Percentiles rank a stretch among this genome's conserved stretches.
Conservation (phyloP, 2,329 filamentous ascomycete species). For the Trichophyton mentagrophytes region DNA sequence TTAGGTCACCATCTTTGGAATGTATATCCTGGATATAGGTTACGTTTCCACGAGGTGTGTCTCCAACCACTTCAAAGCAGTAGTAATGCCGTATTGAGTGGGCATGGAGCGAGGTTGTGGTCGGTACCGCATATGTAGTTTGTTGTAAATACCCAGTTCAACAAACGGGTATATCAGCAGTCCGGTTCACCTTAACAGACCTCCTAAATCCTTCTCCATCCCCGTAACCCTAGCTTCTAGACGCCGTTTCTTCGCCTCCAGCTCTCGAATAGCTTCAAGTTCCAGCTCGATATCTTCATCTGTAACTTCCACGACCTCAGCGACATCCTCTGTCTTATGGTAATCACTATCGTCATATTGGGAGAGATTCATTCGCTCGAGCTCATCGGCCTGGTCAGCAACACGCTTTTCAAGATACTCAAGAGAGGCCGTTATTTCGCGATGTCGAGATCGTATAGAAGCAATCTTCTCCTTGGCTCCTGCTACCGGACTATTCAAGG, state of each 20-base stretch:
- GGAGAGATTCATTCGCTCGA: constrained; percentile 57
- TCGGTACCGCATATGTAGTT: background rate
- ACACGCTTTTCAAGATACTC: constrained; percentile 71
- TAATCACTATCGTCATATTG: constrained; percentile 45
- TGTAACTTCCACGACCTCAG: constrained; percentile 20
- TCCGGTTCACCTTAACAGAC: constrained; percentile 8
- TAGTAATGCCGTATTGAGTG: background rate
- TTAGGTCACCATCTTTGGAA: too few relatives aligned
- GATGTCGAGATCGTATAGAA: constrained; percentile 56
- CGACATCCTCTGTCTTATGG: constrained; percentile 8
- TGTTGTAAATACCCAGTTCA: background rate
- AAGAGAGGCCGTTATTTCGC: constrained; percentile 59
- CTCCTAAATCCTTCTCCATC: constrained; percentile 40
- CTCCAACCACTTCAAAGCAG: background rate
- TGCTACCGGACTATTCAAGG: constrained; percentile 48
- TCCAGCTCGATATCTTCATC: constrained; percentile 35
- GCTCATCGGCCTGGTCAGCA: constrained; percentile 57
- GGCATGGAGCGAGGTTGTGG: background rate
- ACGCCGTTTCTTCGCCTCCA: constrained; percentile 50
- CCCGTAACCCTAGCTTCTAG: constrained; percentile 53
- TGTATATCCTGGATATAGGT: background rate
- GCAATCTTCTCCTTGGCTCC: constrained; percentile 68
- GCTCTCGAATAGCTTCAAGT: constrained; percentile 44
- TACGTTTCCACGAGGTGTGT: background rate
- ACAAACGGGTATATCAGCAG: background rate